Conservation (phyloP, 2,329 filamentous ascomycete genomes). For the Diaporthe sp. region DNA sequence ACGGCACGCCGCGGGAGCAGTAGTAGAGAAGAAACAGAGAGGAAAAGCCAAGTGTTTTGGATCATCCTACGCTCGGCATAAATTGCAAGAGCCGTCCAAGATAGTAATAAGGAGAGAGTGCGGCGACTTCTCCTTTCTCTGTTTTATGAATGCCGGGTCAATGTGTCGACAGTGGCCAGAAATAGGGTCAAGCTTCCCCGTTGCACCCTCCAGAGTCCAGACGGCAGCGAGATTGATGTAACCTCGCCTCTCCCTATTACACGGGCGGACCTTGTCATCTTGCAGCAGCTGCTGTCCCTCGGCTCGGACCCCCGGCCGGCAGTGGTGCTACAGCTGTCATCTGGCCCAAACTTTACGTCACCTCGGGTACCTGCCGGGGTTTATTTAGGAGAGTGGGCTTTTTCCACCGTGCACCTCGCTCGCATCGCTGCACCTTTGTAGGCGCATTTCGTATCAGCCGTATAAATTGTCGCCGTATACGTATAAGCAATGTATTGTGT, state of each 20-base stretch:
- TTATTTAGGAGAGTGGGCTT: too few relatives aligned
- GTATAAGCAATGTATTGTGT: background rate
- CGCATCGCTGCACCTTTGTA: background rate
- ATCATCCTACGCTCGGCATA: constrained; percentile 15
- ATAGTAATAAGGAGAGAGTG: background rate
- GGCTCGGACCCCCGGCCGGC: constrained; percentile 8
- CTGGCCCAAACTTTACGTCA: constrained; percentile 22
- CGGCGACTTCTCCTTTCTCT: constrained; percentile 12
- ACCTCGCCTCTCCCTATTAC: constrained; percentile 29
- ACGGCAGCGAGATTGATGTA: constrained; percentile 34
- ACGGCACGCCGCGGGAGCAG: too few relatives aligned
- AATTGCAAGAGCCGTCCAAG: constrained; percentile 1
- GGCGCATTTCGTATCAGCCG: background rate
- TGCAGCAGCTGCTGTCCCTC: constrained; percentile 16
- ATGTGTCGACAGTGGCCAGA: constrained; percentile 23
- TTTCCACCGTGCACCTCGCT: background rate
- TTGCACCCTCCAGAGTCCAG: background rate
- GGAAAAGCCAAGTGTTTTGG: background rate
- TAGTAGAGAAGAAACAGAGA: background rate
- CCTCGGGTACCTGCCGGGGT: background rate
- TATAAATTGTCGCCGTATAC: background rate
- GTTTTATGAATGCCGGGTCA: background rate
- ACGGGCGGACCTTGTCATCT: background rate
- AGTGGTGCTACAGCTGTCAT: constrained; percentile 22
- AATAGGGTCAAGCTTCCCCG: constrained; percentile 21